A percentile compares a stretch with the other conserved stretches of the same genome.
These are phyloP conservation scores for Aspergillus thermomutatus DNA, from an alignment of 2,329 filamentous ascomycete species.

Conservation along the genomic window DNA sequence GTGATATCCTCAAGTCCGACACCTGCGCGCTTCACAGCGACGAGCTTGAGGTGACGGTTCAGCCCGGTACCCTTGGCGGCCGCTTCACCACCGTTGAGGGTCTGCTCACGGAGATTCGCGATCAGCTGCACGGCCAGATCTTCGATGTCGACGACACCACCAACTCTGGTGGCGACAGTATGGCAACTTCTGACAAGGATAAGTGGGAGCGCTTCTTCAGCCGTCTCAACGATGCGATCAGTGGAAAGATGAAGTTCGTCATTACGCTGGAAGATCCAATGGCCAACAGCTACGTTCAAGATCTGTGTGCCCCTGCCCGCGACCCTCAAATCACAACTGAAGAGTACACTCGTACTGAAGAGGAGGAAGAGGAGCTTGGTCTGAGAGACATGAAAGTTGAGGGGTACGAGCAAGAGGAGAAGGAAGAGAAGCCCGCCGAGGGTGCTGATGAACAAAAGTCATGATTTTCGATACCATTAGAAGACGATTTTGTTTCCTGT, in stretches of 20 bases:
- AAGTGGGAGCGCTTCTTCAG: constrained; percentile 82
- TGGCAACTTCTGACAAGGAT: constrained; percentile 60
- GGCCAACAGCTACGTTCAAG: constrained; percentile 91
- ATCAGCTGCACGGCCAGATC: constrained; percentile 83
- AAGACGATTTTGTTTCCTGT: constrained; percentile 9
- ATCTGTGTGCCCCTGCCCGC: constrained; percentile 71
- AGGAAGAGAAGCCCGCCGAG: constrained; percentile 14
- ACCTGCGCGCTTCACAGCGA: constrained; percentile 83
- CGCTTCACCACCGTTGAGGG: constrained; percentile 97
- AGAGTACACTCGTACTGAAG: constrained; percentile 80
- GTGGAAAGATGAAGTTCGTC: constrained; percentile 75
- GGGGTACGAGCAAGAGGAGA: constrained; percentile 65
- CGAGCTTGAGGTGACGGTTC: constrained; percentile 81
- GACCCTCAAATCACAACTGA: constrained; percentile 79
- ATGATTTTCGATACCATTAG: constrained; percentile 18
- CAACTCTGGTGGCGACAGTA: constrained; percentile 70
- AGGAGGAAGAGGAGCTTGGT: constrained; percentile 92
- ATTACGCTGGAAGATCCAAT: constrained; percentile 83
- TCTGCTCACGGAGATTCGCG: constrained; percentile 83
- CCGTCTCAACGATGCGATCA: constrained; percentile 72
- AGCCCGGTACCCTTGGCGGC: constrained; percentile 90
- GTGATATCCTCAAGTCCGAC: constrained; percentile 95
- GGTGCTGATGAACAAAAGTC: constrained; percentile 24
- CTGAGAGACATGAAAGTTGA: constrained; percentile 91
- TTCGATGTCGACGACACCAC: constrained; percentile 67